Conservation (phyloP, 352 stramenopile species). For the Aphanomyces astaci region DNA sequence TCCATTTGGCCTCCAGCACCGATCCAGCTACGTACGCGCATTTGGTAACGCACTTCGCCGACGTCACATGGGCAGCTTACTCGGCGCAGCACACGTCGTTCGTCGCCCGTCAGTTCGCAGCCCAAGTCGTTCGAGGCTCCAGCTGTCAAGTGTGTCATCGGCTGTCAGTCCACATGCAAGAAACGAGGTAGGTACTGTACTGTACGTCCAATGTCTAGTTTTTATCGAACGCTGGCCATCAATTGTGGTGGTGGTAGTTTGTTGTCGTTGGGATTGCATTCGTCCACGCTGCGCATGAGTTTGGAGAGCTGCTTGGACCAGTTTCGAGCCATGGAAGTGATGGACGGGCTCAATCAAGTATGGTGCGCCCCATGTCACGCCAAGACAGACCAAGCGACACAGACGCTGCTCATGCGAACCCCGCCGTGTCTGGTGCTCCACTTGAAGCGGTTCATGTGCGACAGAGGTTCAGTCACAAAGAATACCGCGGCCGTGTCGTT, state of each 20-base stretch:
- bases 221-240: background rate
- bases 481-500: conserved; percentile 50
- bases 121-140: conserved; percentile 68
- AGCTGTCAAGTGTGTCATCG: conserved; percentile 66
- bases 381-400: conserved; percentile 60
- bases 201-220: background rate
- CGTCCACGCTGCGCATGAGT: conserved; percentile 35
- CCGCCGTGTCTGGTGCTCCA: conserved; percentile 50
- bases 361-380: conserved; percentile 60
- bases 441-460: conserved; percentile 63
- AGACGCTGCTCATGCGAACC: conserved; percentile 58
- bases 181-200: background rate
- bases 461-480: conserved; percentile 39
- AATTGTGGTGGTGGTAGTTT: too few species aligned
- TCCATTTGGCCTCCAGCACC: conserved; percentile 33
- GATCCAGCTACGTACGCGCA: conserved; percentile 23
- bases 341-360: conserved; percentile 55
- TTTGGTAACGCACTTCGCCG: conserved; percentile 39
- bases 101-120: conserved; percentile 60
- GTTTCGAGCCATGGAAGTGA: conserved; percentile 47
- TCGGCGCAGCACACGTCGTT: conserved; percentile 51
- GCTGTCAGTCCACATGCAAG: conserved; percentile 38
- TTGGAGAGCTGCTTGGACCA: conserved; percentile 46
- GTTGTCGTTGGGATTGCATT: conserved; percentile 46
- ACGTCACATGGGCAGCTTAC: conserved; percentile 52